Evolutionary conservation across 2,329 filamentous ascomycete genomes (phyloP).

Genomic region (Ceratocystis papillata): DNA sequence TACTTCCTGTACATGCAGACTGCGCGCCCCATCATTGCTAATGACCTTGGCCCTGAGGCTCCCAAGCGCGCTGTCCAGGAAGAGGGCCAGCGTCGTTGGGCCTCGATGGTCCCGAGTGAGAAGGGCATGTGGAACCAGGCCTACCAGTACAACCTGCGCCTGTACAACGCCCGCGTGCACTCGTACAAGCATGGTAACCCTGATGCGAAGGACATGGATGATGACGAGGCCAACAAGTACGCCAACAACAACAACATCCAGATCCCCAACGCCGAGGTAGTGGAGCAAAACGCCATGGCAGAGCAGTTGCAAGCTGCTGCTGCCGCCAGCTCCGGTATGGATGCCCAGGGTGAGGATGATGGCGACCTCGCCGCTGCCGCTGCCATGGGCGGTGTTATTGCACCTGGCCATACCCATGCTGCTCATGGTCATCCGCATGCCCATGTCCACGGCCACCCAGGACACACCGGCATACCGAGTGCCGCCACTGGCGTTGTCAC

Average conservation of each 20-base stretch:
- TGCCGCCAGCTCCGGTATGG: constrained; percentile 31
- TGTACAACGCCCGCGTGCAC: constrained; percentile 55
- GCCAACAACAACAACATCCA: constrained; percentile 48
- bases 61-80: constrained; percentile 80
- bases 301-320: constrained; percentile 44
- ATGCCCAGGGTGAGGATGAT: constrained; percentile 36
- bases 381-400: constrained; percentile 4
- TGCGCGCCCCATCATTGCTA: constrained; percentile 70
- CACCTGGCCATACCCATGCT: background rate
- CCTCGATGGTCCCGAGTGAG: constrained; percentile 60
- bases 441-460: background rate
- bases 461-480: background rate
- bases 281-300: constrained; percentile 47
- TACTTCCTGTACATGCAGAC: constrained; percentile 94
- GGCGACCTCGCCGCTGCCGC: constrained; percentile 29
- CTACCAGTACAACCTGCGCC: constrained; percentile 55
- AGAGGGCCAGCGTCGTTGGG: constrained; percentile 80
- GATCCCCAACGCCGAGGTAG: constrained; percentile 40
- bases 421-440: constrained; percentile 24
- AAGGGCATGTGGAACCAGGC: constrained; percentile 59
- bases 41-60: constrained; percentile 61
- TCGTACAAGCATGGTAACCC: constrained; percentile 53
- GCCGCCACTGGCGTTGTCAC: constrained; percentile 25
- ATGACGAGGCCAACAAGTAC: constrained; percentile 50
- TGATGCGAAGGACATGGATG: constrained; percentile 49